Conservation (phyloP, 2,329 filamentous ascomycete species). For the Fusarium illudens region DNA sequence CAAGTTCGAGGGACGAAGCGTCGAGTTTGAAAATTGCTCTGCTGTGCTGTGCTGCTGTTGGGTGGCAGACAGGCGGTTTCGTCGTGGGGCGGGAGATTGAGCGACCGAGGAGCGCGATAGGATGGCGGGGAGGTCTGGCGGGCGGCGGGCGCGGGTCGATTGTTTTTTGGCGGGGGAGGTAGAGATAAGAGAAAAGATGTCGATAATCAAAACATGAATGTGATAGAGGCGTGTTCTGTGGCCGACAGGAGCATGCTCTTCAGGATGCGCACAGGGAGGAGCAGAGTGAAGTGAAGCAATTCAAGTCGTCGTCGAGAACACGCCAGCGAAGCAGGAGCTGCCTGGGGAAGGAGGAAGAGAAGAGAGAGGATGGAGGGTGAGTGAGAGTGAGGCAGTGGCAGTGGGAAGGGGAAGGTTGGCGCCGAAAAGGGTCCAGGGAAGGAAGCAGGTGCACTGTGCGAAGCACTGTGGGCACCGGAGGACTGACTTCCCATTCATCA, state of each 20-base stretch:
- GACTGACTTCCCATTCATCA: background rate
- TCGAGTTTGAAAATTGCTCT: slow-evolving; percentile 3
- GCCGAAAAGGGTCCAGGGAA: slow-evolving; percentile 34
- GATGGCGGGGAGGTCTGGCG: slow-evolving; percentile 39
- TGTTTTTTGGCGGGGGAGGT: slow-evolving; percentile 36
- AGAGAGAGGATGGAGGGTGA: slow-evolving; percentile 15
- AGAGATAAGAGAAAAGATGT: slow-evolving; percentile 22
- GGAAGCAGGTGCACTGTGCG: slow-evolving; percentile 14
- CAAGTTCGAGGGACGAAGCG: slow-evolving; percentile 16
- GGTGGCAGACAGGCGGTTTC: slow-evolving; percentile 19
- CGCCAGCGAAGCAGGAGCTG: slow-evolving; percentile 42
- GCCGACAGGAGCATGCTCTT: slow-evolving; percentile 44
- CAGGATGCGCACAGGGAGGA: slow-evolving; percentile 19
- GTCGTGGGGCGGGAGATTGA: slow-evolving; percentile 40
- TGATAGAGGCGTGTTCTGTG: slow-evolving; percentile 37
- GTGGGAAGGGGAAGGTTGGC: slow-evolving; percentile 34
- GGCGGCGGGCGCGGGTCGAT: slow-evolving; percentile 34
- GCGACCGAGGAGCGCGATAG: slow-evolving; percentile 32
- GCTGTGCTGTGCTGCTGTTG: slow-evolving; percentile 15
- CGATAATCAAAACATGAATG: slow-evolving; percentile 32
- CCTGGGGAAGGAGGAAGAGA: slow-evolving; percentile 38
- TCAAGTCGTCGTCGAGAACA: slow-evolving; percentile 42
- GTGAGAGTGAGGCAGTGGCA: slow-evolving; percentile 32
- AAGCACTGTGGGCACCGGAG: slow-evolving; percentile 13
- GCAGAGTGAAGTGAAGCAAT: slow-evolving; percentile 41